phyloP scores from a whole-genome alignment of 1,284 basidiomycete genomes.

The Fistulina hepatica region DNA sequence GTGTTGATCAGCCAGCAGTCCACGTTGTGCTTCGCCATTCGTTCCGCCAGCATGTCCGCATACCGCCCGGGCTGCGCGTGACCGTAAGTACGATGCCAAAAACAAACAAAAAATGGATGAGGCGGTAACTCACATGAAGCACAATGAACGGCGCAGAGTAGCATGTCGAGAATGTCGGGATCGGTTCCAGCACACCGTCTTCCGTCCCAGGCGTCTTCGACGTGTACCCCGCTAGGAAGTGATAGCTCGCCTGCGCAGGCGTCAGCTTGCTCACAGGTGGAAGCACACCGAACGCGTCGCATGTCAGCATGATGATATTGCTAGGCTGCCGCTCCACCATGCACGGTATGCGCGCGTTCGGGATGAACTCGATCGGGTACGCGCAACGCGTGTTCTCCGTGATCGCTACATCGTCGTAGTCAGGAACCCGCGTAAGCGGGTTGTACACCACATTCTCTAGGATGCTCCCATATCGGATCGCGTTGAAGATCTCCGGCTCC shows the following conservation, averaged over 20 bases:
- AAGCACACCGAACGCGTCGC: slow-evolving; percentile 97
- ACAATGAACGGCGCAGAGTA: slow-evolving; percentile 99
- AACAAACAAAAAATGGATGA: slow-evolving; percentile 2
- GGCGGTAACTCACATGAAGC: slow-evolving; percentile 56
- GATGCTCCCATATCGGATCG: slow-evolving; percentile 92
- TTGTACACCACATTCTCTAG: slow-evolving; percentile 99
- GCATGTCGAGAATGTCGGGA: slow-evolving; percentile 98
- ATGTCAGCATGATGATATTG: slow-evolving; percentile 98
- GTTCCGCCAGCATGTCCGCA: slow-evolving; percentile 93
- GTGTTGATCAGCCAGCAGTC: slow-evolving; percentile 99
- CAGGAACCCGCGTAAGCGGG: slow-evolving; percentile 75
- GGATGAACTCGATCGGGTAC: slow-evolving; percentile 95
- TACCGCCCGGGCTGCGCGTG: slow-evolving; percentile 79
- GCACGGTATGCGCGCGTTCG: slow-evolving; percentile 92
- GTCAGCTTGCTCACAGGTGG: slow-evolving; percentile 92
- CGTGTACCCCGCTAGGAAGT: slow-evolving; percentile 95
- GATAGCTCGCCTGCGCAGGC: slow-evolving; percentile 93
- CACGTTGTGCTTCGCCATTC: slow-evolving; percentile 87
- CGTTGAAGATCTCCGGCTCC: slow-evolving; percentile 96
- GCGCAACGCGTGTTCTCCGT: slow-evolving; percentile 99
- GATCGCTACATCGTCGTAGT: slow-evolving; percentile 95
- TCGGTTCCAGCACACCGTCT: slow-evolving; percentile 95
- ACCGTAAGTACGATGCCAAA: slow-evolving; percentile 2
- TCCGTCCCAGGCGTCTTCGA: slow-evolving; percentile 97
- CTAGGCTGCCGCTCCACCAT: slow-evolving; percentile 74